Evolutionary conservation across 2,329 filamentous ascomycete species (phyloP).

Genomic region (Colletotrichum tanaceti): DNA sequence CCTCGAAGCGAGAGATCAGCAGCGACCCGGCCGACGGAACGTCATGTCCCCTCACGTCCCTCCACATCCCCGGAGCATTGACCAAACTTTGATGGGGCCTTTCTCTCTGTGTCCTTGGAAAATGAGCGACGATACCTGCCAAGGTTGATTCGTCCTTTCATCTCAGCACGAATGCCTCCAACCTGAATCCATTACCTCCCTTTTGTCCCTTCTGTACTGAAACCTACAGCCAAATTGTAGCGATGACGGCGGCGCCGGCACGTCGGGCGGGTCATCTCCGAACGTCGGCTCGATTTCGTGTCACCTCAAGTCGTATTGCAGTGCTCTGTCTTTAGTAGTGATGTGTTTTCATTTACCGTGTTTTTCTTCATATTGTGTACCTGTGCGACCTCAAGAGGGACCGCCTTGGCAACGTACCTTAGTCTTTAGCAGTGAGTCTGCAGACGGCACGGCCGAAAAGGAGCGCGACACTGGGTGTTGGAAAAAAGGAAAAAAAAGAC

Average conservation of each 20-base stretch:
- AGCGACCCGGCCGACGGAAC: constrained; percentile 12
- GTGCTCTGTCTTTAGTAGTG: background rate
- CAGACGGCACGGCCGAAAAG: too few species aligned
- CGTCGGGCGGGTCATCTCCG: background rate
- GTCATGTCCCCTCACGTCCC: constrained; percentile 31
- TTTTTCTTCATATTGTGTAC: too few species aligned
- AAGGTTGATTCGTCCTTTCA: background rate
- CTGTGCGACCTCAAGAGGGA: too few species aligned
- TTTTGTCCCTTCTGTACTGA: background rate
- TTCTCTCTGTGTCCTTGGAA: constrained; percentile 18
- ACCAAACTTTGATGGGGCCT: background rate
- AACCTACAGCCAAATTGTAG: constrained; percentile 1
- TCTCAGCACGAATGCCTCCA: constrained; percentile 1
- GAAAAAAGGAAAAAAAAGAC: too few species aligned
- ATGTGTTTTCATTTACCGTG: too few species aligned
- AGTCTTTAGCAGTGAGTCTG: too few species aligned
- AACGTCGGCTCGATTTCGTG: constrained; percentile 9
- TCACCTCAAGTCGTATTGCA: background rate
- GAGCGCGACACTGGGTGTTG: too few species aligned
- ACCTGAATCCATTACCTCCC: background rate
- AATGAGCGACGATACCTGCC: background rate
- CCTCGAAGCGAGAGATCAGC: constrained; percentile 27
- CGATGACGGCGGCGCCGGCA: constrained; percentile 11
- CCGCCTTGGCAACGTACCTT: too few species aligned
- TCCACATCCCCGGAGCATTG: constrained; percentile 8